A percentile compares a stretch with the other conserved stretches of the same genome.
phyloP scores from a whole-genome alignment of 768 basidiomycete species.

The Cystoderma amianthinum region DNA sequence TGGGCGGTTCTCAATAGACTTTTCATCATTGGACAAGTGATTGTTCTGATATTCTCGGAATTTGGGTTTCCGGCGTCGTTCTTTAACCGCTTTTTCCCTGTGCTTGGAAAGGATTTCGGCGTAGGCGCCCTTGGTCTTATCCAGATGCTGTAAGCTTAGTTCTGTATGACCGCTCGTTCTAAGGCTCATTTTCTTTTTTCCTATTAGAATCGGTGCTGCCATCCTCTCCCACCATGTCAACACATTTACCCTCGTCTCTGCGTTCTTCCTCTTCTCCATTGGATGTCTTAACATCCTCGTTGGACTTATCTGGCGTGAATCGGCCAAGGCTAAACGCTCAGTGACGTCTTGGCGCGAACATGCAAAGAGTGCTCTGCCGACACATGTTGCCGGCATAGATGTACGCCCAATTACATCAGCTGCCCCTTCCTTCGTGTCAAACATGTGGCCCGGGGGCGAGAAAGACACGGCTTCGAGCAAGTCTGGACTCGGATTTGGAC shows the following conservation, averaged over 20 bases:
- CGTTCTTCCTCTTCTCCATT: slow-evolving; percentile 86
- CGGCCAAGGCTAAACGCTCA: slow-evolving; percentile 54
- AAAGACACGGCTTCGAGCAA: slow-evolving; percentile 18
- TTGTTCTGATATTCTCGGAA: slow-evolving; percentile 80
- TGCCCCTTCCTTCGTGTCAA: slow-evolving; percentile 28
- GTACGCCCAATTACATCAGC: slow-evolving; percentile 24
- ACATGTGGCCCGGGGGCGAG: slow-evolving; percentile 19
- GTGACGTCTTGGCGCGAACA: slow-evolving; percentile 59
- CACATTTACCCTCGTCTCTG: slow-evolving; percentile 83
- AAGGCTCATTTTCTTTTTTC: slow-evolving; percentile 22
- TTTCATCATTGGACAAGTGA: slow-evolving; percentile 79
- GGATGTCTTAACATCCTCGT: slow-evolving; percentile 85
- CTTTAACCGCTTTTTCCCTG: slow-evolving; percentile 82
- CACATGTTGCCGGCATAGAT: slow-evolving; percentile 31
- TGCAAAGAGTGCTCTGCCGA: slow-evolving; percentile 45
- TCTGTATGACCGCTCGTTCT: too few species aligned
- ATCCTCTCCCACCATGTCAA: slow-evolving; percentile 77
- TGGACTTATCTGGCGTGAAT: slow-evolving; percentile 65
- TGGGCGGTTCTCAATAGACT: slow-evolving; percentile 88
- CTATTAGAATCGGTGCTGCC: slow-evolving; percentile 54
- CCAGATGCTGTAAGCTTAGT: slow-evolving; percentile 73
- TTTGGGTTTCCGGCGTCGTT: slow-evolving; percentile 72
- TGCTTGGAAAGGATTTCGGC: slow-evolving; percentile 79
- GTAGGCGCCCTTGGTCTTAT: slow-evolving; percentile 83
- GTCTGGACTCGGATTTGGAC: slow-evolving; percentile 70